These are phyloP conservation scores for Nemania sp. DNA, from an alignment of 2,329 filamentous ascomycete species.

Conservation along the genomic window DNA sequence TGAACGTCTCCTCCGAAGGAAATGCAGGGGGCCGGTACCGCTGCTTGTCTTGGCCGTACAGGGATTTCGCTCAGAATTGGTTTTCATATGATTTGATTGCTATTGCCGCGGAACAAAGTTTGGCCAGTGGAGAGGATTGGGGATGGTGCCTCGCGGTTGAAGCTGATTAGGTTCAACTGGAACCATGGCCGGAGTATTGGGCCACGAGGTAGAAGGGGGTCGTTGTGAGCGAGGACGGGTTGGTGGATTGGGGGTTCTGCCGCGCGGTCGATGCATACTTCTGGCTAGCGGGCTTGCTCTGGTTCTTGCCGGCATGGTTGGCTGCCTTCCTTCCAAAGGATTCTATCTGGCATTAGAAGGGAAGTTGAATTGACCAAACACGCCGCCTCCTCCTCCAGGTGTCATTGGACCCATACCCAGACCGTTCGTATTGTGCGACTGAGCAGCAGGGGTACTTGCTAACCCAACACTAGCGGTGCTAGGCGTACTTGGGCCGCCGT, in stretches of 20 bases:
- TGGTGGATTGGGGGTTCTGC: conserved; percentile 11
- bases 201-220: conserved; percentile 27
- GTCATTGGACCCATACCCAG: conserved; percentile 78
- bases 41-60: neutral
- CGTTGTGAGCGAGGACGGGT: conserved; percentile 21
- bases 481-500: conserved; percentile 70
- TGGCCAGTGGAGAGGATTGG: conserved; percentile 38
- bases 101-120: conserved; percentile 26
- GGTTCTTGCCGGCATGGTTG: conserved; percentile 2
- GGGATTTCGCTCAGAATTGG: conserved; percentile 7
- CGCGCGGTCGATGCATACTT: conserved; percentile 18
- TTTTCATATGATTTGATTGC: neutral
- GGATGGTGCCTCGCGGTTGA: conserved; percentile 28
- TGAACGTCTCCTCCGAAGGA: conserved; percentile 10
- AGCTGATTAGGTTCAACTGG: conserved; percentile 3
- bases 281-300: conserved; percentile 26
- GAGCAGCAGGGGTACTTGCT: conserved; percentile 62
- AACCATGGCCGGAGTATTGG: conserved; percentile 19
- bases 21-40: conserved; percentile 3
- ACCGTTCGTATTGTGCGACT: conserved; percentile 68
- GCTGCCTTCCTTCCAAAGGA: conserved; percentile 40
- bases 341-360: conserved; percentile 53
- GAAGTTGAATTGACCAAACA: conserved; percentile 79
- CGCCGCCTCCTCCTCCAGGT: conserved; percentile 78
- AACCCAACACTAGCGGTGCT: conserved; percentile 71